A percentile compares a stretch with the other conserved stretches of the same genome.
These are phyloP conservation scores for Talaromyces sp. DNA, from an alignment of 2,329 filamentous ascomycete species.

Conservation along the genomic window DNA sequence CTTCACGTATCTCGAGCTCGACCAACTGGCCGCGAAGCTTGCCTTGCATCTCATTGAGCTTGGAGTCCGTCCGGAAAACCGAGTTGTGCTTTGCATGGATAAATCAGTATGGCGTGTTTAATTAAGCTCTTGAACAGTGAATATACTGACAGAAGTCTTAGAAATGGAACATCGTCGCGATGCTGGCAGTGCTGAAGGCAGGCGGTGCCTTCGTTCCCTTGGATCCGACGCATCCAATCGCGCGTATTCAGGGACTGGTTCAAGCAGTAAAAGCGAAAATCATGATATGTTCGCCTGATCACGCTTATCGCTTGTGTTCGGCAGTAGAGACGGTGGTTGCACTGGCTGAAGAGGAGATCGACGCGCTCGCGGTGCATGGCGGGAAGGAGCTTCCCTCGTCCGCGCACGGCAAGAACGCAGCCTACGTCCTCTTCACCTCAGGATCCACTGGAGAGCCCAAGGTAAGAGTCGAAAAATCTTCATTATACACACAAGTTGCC, in stretches of 20 bases:
- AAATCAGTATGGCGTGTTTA: slow-evolving; percentile 8
- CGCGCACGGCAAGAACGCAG: slow-evolving; percentile 22
- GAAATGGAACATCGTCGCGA: slow-evolving; percentile 15
- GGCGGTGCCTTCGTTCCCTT: slow-evolving; percentile 14
- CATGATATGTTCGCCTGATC: not conserved
- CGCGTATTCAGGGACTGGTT: slow-evolving; percentile 1
- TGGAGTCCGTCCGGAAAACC: slow-evolving; percentile 21
- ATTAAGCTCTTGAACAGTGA: not conserved
- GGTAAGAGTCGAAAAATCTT: slow-evolving; percentile 55
- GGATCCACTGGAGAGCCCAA: slow-evolving; percentile 49
- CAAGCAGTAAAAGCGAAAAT: slow-evolving; percentile 1
- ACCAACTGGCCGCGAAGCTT: slow-evolving; percentile 26
- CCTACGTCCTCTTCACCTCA: slow-evolving; percentile 58
- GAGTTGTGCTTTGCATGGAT: slow-evolving; percentile 20
- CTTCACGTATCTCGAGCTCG: slow-evolving; percentile 28
- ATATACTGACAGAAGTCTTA: not conserved
- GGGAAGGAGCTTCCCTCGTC: not conserved
- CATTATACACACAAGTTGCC: slow-evolving; percentile 61
- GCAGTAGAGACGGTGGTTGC: slow-evolving; percentile 10
- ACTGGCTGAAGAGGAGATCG: slow-evolving; percentile 1
- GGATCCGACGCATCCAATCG: slow-evolving; percentile 8
- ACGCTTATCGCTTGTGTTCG: slow-evolving; percentile 1
- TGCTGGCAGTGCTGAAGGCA: slow-evolving; percentile 15
- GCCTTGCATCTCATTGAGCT: slow-evolving; percentile 23
- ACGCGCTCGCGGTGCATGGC: not conserved